Conservation (phyloP, 2,329 filamentous ascomycete species). For the Aspergillus jensenii region DNA sequence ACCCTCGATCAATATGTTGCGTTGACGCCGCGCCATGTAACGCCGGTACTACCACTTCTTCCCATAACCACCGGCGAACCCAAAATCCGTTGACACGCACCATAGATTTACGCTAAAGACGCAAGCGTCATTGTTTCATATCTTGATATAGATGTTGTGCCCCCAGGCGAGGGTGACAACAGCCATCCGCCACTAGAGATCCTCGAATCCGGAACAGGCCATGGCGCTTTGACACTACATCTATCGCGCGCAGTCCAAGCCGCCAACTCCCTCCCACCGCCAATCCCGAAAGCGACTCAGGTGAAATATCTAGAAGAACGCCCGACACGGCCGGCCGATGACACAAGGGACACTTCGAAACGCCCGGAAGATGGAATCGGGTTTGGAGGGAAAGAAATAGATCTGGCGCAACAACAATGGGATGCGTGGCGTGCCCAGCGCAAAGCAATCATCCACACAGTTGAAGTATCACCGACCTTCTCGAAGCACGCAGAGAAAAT, state of each 20-base stretch:
- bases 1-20: slow-evolving; percentile 73
- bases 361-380: background rate
- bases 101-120: slow-evolving; percentile 71
- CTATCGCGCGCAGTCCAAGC: slow-evolving; percentile 74
- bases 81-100: slow-evolving; percentile 3
- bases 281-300: slow-evolving; percentile 38
- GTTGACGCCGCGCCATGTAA: slow-evolving; percentile 68
- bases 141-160: slow-evolving; percentile 68
- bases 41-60: slow-evolving; percentile 55
- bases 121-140: slow-evolving; percentile 73
- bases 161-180: slow-evolving; percentile 30
- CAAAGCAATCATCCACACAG: slow-evolving; percentile 70
- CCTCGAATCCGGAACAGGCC: slow-evolving; percentile 82
- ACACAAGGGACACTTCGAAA: slow-evolving; percentile 16
- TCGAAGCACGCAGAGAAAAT: slow-evolving; percentile 64
- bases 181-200: slow-evolving; percentile 62
- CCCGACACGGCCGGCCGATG: slow-evolving; percentile 20
- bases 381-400: slow-evolving; percentile 2
- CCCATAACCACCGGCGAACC: background rate
- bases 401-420: slow-evolving; percentile 36
- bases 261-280: slow-evolving; percentile 60
- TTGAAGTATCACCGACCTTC: slow-evolving; percentile 65
- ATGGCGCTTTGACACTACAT: slow-evolving; percentile 75
- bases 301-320: slow-evolving; percentile 30
- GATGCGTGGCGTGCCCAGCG: slow-evolving; percentile 53